Percentiles rank a stretch among this genome's conserved stretches.
These are phyloP conservation scores for Tremellales sp. DNA, from an alignment of 1,284 basidiomycete species.

Conservation along the genomic window DNA sequence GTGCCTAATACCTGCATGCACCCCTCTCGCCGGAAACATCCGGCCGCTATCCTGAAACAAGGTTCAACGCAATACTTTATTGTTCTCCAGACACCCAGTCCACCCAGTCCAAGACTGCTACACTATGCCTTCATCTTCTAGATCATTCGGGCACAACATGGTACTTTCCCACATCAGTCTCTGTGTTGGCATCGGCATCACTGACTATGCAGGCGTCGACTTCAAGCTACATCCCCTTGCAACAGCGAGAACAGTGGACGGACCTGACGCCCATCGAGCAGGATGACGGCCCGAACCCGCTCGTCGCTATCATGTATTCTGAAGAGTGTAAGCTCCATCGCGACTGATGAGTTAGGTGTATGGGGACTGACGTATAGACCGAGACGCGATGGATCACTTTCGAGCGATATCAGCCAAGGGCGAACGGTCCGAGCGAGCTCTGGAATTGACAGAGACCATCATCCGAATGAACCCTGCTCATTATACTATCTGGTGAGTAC, in stretches of 20 bases:
- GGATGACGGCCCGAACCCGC: slow-evolving; percentile 66
- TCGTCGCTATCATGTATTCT: slow-evolving; percentile 85
- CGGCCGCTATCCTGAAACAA: too few relatives aligned
- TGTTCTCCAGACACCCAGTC: too few relatives aligned
- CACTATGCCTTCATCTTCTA: too few relatives aligned
- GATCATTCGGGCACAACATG: too few relatives aligned
- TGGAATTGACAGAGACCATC: slow-evolving; percentile 77
- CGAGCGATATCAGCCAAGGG: slow-evolving; percentile 69
- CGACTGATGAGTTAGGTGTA: background rate
- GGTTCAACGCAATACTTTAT: too few relatives aligned
- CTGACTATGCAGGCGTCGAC: too few relatives aligned
- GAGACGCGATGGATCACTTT: slow-evolving; percentile 87
- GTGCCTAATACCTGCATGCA: too few relatives aligned
- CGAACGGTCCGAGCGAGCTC: slow-evolving; percentile 73
- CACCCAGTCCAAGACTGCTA: too few relatives aligned
- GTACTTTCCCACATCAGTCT: too few relatives aligned
- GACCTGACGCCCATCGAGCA: slow-evolving; percentile 78
- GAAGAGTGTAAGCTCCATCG: slow-evolving; percentile 65
- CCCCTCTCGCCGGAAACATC: too few relatives aligned
- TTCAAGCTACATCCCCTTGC: slow-evolving; percentile 52
- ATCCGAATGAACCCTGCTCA: slow-evolving; percentile 87
- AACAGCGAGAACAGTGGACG: slow-evolving; percentile 66
- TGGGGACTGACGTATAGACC: slow-evolving; percentile 62
- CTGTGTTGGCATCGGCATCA: too few relatives aligned
- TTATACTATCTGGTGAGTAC: slow-evolving; percentile 89